Percentiles rank a stretch among this genome's conserved stretches.
These are phyloP conservation scores for Furcasterigmium sp. DNA, from an alignment of 2,329 filamentous ascomycete genomes.

Conservation along the genomic window DNA sequence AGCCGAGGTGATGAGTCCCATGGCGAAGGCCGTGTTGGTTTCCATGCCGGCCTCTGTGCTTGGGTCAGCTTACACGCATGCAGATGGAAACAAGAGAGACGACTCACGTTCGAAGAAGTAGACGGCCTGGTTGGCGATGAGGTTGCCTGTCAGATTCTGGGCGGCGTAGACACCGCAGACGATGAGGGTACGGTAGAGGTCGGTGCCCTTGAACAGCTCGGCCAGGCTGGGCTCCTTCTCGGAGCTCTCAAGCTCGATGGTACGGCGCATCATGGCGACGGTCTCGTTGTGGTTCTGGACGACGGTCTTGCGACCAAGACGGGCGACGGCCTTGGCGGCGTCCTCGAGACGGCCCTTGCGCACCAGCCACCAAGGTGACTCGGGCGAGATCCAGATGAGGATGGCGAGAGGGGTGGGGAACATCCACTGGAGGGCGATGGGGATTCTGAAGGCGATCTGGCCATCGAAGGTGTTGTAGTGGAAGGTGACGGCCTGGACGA, in stretches of 20 bases:
- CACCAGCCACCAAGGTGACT: conserved; percentile 52
- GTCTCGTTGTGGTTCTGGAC: conserved; percentile 31
- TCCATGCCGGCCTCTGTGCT: conserved; percentile 38
- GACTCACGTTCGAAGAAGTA: conserved; percentile 52
- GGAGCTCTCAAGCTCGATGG: conserved; percentile 40
- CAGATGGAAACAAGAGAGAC: not conserved
- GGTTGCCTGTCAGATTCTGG: conserved; percentile 47
- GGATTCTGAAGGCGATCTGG: conserved; percentile 32
- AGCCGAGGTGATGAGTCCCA: conserved; percentile 37
- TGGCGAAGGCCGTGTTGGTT: conserved; percentile 28
- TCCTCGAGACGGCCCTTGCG: conserved; percentile 40
- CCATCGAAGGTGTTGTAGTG: conserved; percentile 38
- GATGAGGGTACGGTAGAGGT: conserved; percentile 40
- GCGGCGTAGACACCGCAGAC: conserved; percentile 33
- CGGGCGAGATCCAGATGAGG: conserved; percentile 44
- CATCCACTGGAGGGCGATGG: conserved; percentile 53
- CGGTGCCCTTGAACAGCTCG: conserved; percentile 41
- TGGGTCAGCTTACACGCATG: no score
- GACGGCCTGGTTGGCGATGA: conserved; percentile 58
- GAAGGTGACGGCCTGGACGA: conserved; percentile 53
- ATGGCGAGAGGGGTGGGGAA: conserved; percentile 49
- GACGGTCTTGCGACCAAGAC: conserved; percentile 37
- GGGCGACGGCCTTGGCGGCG: conserved; percentile 38
- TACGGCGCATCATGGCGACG: conserved; percentile 45
- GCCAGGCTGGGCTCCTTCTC: conserved; percentile 38